A percentile compares a stretch with the other conserved stretches of the same genome.
Evolutionary conservation across 169 alveolate genomes (phyloP).

Genomic region (Perkinsus olseni): DNA sequence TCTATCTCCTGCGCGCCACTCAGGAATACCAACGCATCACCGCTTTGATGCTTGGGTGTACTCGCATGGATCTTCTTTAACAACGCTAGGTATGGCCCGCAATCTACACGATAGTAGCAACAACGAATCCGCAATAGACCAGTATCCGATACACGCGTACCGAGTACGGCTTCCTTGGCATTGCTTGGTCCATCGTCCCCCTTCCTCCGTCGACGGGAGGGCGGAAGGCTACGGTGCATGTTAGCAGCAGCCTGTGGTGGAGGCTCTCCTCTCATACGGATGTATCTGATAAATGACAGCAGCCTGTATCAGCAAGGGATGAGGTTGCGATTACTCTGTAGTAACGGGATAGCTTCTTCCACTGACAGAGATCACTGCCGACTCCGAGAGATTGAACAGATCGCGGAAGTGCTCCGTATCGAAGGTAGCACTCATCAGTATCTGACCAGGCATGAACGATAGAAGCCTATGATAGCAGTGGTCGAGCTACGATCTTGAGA

Average conservation of each 20-base stretch:
- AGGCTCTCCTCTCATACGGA: background rate
- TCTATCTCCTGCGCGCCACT: constrained; percentile 4
- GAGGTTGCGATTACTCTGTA: background rate
- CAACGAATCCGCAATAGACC: background rate
- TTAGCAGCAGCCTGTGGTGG: background rate
- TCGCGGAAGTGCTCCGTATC: background rate
- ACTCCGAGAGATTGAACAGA: background rate
- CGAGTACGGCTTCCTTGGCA: background rate
- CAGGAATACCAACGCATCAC: constrained; percentile 9
- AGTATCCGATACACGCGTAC: background rate
- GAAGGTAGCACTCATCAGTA: constrained; percentile 7
- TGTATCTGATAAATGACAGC: background rate
- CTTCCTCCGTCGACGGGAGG: background rate
- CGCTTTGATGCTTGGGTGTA: background rate
- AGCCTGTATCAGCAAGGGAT: background rate
- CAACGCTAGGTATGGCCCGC: background rate
- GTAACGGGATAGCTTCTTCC: background rate
- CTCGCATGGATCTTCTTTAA: background rate
- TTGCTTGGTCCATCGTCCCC: background rate
- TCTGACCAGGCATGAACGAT: background rate
- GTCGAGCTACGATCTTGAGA: background rate
- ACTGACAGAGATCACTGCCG: background rate
- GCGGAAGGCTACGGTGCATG: background rate
- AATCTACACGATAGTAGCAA: background rate
- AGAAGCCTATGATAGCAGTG: background rate